These are phyloP conservation scores for Auricularia heimuer DNA, from an alignment of 768 basidiomycete genomes.

Conservation along the genomic window DNA sequence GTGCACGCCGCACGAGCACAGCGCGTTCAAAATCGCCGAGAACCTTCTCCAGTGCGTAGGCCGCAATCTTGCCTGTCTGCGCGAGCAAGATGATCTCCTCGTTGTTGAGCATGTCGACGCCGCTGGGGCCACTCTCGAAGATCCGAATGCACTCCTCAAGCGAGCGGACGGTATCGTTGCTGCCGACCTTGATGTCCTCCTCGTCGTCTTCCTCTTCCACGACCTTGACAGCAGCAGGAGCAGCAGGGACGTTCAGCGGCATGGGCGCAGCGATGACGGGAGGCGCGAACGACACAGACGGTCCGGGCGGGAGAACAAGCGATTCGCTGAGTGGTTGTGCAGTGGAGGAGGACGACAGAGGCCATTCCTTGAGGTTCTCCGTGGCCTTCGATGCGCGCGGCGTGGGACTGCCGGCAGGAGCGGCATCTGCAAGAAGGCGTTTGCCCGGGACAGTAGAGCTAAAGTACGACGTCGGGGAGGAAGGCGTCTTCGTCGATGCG, in stretches of 20 bases:
- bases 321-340: not conserved
- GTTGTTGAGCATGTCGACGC: slow-evolving; percentile 63
- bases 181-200: slow-evolving; percentile 8
- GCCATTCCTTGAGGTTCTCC: slow-evolving; percentile 5
- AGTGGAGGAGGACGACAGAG: slow-evolving; percentile 4
- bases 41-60: slow-evolving; percentile 94
- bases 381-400: slow-evolving; percentile 7
- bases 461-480: not conserved
- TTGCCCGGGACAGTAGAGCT: not conserved
- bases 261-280: slow-evolving; percentile 1
- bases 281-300: not conserved
- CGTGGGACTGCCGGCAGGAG: not conserved
- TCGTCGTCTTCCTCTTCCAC: slow-evolving; percentile 10
- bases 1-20: slow-evolving; percentile 72
- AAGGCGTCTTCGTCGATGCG: not conserved
- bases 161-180: slow-evolving; percentile 31
- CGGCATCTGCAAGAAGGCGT: not conserved
- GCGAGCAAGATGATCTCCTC: slow-evolving; percentile 86
- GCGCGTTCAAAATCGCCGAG: slow-evolving; percentile 83
- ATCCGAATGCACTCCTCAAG: slow-evolving; percentile 73
- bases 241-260: not conserved
- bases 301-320: not conserved
- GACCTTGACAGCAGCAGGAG: not conserved
- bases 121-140: slow-evolving; percentile 63
- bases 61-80: slow-evolving; percentile 85